Evolutionary conservation across 2,329 filamentous ascomycete species (phyloP).

Genomic region (Parasarocladium wereldwijsianum): DNA sequence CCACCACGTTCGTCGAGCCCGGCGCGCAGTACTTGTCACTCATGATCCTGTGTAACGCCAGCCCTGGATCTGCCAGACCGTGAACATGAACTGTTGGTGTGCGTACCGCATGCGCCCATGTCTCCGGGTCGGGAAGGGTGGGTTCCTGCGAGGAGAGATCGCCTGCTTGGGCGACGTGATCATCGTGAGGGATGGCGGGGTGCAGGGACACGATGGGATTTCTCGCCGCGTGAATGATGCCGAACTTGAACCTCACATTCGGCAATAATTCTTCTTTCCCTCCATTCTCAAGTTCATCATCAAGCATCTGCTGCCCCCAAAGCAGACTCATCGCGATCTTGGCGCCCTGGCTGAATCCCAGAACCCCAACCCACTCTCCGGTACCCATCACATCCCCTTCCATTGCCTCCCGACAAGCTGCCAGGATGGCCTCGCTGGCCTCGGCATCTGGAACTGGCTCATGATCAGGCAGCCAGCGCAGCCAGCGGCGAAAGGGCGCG

Average conservation of each 20-base stretch:
- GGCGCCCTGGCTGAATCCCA: constrained; percentile 56
- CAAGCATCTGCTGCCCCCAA: constrained; percentile 43
- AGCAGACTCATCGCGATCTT: constrained; percentile 46
- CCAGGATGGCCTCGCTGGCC: constrained; percentile 24
- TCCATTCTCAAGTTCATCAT: constrained; percentile 13
- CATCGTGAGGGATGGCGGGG: constrained; percentile 32
- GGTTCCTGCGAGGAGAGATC: constrained; percentile 11
- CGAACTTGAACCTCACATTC: constrained; percentile 20
- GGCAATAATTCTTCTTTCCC: not conserved
- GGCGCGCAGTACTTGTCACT: constrained; percentile 43
- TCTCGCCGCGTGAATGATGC: constrained; percentile 20
- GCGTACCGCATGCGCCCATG: constrained; percentile 15
- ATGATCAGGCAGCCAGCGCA: constrained; percentile 48
- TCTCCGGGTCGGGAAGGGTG: constrained; percentile 33
- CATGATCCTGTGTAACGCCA: constrained; percentile 35
- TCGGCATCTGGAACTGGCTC: constrained; percentile 30
- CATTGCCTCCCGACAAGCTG: constrained; percentile 30
- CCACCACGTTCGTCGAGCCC: constrained; percentile 39
- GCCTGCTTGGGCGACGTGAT: constrained; percentile 16
- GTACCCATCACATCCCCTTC: constrained; percentile 30
- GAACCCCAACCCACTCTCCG: constrained; percentile 42
- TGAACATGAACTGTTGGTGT: constrained; percentile 22
- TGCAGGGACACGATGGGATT: constrained; percentile 17
- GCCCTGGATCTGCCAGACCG: constrained; percentile 43
- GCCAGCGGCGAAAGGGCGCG: constrained; percentile 49